Evolutionary conservation across 305 asterid species (phyloP), one percentile per base, ranked within the genome.

Genomic region (Fraxinus sp.): DNA sequence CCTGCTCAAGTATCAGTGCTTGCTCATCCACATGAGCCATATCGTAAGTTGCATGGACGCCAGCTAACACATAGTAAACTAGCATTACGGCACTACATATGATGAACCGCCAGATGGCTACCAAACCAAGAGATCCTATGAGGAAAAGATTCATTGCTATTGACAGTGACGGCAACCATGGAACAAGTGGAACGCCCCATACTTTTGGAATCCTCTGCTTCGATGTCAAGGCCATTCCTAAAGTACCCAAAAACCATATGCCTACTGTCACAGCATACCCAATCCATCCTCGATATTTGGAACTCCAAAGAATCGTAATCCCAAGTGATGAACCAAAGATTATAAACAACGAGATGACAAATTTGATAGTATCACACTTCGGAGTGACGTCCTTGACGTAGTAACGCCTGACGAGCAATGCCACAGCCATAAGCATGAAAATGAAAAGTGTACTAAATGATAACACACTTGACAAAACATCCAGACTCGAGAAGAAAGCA

Each of bases 371-470:
- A 13, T 91, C 94, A 0, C 76, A 13, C 74, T 74, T 88, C 0
- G 92, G 91, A 4, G 99, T 94, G 10, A 88, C 92, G 46, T 89
- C 95, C 84, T 85, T 90, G 26, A 90, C 92, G 33, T 91, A 91
- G 87, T 94, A 96, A 64, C 98, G 89, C 55, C 99, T 90, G 86
- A 91, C 84, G 14, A 96, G 97, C 89, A 96, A 86, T 0, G 99
- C 98, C 81, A 96, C 94, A 0, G 99, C 98, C 98, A 96, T 94
- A 37, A 96, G 97, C 99, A 93, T 96, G 94, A 96, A 96, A 74
- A 96, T 93, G 82, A 94, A 91, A 78, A 96, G 95, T 0, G 99
- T 96, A 85, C 97, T 92, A 46, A 96, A 93, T 0, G 99, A 96
- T 13, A 96, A 78, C 9, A 94, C 97, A 26, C 97, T 92, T 24